Evolutionary conservation across 176 grass and related monocot genomes (phyloP).

Genomic region (Cenchrus purpureus): DNA sequence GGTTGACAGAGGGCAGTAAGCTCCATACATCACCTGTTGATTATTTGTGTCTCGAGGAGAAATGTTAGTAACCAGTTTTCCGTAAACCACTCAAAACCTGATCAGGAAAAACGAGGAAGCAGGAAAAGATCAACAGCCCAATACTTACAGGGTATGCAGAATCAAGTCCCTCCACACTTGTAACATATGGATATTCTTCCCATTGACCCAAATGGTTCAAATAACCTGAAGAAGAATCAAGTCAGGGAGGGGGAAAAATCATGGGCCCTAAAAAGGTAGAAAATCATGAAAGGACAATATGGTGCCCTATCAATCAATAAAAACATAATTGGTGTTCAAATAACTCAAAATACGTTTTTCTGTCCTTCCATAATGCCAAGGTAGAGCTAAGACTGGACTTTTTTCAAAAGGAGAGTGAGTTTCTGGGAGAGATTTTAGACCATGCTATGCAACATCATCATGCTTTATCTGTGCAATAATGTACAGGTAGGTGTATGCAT

Average conservation of each 20-base stretch:
- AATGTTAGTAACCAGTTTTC: conserved; percentile 8
- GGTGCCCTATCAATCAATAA: background rate
- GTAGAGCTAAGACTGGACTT: background rate
- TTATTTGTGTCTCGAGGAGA: conserved; percentile 40
- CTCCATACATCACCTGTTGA: conserved; percentile 44
- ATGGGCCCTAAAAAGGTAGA: background rate
- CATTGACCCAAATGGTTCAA: conserved; percentile 41
- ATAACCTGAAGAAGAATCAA: conserved; percentile 45
- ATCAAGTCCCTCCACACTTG: conserved; percentile 41
- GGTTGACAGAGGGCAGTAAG: conserved; percentile 42
- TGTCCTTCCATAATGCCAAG: background rate
- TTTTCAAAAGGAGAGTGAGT: background rate
- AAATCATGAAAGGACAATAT: conserved; percentile 9
- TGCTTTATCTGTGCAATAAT: conserved; percentile 5
- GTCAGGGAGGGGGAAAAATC: background rate
- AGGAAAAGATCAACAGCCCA: background rate
- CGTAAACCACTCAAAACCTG: too few species aligned
- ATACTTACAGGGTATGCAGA: conserved; percentile 49
- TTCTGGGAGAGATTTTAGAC: background rate
- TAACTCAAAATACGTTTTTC: background rate
- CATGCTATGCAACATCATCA: background rate
- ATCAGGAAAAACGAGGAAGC: background rate
- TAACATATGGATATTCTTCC: conserved; percentile 52
- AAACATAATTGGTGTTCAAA: background rate
- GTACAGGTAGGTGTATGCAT: conserved; percentile 8